Base-by-base conservation (phyloP, 2,329 filamentous ascomycete species). In the Nigrospora oryzae region DNA sequence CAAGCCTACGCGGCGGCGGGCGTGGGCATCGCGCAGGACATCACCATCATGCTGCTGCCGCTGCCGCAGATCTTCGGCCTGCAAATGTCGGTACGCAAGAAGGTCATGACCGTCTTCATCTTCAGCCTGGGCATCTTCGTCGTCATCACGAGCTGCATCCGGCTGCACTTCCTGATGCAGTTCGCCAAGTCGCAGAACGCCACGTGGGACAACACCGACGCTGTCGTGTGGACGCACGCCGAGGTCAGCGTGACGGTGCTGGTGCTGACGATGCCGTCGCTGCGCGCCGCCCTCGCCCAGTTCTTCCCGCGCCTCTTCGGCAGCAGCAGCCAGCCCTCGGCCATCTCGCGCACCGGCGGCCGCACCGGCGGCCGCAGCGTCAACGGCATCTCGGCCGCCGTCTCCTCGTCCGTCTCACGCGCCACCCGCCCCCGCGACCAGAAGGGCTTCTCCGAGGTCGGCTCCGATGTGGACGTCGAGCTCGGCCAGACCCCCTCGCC, bases 71-170 rank as follows among this genome's bases (percentile, higher is more conserved):
- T 52, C 33, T 17, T 28, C 2, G 23, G 33, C 28, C 45, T 52
- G 8, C 32, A 46, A 12, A 49, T 50, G 45, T 35, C 46, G n/a
- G 14, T 33, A 36, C 38, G 41, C 15, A 43, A 44, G 37, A 46
- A 43, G 34, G 38, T 47, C 11, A n/a, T 40, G 31, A 49, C 48
- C 11, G 12, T 49, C 30, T 34, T 50, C 42, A 52, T 52, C 46
- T 49, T 50, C 41, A 45, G 48, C 36, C 41, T 52, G 0, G 50
- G 50, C 12, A 39, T 40, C 36, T 46, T 50, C 39, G 46, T 47
- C 13, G 36, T 41, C 16, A 31, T 44, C n/a, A 42, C 47, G 11
- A 48, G 43, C 30, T 44, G 43, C 43, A 30, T 49, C 39, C 45
- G 50, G 16, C 43, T 49, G 38, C 37, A 19, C 5, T 49, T 44